Conservation (phyloP, 1,139 yeast genomes). For the Diutina neorugosa region DNA sequence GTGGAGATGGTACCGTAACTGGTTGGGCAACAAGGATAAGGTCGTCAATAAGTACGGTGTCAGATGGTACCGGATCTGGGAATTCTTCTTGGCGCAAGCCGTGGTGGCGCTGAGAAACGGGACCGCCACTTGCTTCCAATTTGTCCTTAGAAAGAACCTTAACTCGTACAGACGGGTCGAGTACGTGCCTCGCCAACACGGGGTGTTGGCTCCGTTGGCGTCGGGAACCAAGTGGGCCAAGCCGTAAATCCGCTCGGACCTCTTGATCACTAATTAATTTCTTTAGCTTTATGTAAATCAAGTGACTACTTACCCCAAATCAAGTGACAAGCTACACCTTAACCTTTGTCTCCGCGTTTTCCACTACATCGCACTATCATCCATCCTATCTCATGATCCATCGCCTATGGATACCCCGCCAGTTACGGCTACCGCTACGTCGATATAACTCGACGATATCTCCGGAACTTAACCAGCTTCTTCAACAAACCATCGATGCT, state of each 20-base stretch:
- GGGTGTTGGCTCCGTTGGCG: constrained; percentile 53
- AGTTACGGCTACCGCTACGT: not conserved
- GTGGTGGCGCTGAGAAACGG: constrained; percentile 86
- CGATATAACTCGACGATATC: not conserved
- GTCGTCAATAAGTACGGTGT: constrained; percentile 73
- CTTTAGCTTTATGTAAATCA: not conserved
- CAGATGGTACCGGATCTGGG: constrained; percentile 93
- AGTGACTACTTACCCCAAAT: no score
- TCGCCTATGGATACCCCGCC: not conserved
- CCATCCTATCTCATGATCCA: not conserved
- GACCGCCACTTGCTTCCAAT: constrained; percentile 86
- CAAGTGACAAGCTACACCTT: no score
- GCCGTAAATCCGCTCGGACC: constrained; percentile 5
- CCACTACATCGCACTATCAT: not conserved
- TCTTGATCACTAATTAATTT: not conserved
- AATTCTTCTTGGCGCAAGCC: constrained; percentile 73
- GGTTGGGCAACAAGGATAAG: constrained; percentile 76
- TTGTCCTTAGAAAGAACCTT: constrained; percentile 79
- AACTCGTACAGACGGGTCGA: constrained; percentile 78
- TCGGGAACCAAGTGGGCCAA: constrained; percentile 36
- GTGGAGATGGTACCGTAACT: constrained; percentile 94
- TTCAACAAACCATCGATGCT: not conserved
- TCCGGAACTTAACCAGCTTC: not conserved
- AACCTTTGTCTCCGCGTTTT: not conserved
- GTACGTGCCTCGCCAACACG: constrained; percentile 69